Evolutionary conservation across 305 asterid species (phyloP), one percentile per base, ranked within the genome.

Genomic region (Withania somnifera): DNA sequence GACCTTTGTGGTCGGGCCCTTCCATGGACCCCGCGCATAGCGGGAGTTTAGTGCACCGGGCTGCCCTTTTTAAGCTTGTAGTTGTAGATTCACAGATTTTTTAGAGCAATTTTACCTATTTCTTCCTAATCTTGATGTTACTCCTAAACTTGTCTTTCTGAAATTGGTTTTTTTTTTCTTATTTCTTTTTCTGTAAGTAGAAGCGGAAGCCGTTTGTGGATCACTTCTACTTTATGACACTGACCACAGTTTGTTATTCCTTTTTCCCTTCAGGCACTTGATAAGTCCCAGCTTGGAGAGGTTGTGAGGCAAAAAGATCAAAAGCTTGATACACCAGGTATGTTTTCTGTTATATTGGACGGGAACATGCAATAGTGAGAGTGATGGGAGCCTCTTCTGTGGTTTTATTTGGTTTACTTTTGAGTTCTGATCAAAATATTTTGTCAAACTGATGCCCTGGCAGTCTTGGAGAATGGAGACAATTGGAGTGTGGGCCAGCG

Each of bases 401-500:
- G 7, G 19, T 50, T 38, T n/a, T n/a, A 19, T 53, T 34, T 45
- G n/a, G 24, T 28, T 64, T 45, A 28, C 66, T 66, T 51, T 50
- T 50, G 45, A 75, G 34, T 50, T 76, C 80, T 50, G 63, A 76
- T 30, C 28, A 73, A 47, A 66, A 51, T 51, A 50, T 75, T 50
- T 75, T 1, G 20, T 52, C 61, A 51, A 50, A n/a, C 38, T 47
- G 61, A 26, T 75, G 47, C 30, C 30, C 30, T 67, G 82, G 11
- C 92, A 97, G 99, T 97, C 83, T 60, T 92, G 28, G 99, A 97
- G 84, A 92, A 88, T 80, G 99, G 99, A 86, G 99, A 97, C 80
- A 97, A 97, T 82, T 97, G 99, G 99, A 97, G 99, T 61, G 98
- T 97, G 79, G 99, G 99, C 76, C 99, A 97, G 86, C 84, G 99